Conservation (phyloP, 1,284 basidiomycete genomes). For the Rhodotorula sp. region DNA sequence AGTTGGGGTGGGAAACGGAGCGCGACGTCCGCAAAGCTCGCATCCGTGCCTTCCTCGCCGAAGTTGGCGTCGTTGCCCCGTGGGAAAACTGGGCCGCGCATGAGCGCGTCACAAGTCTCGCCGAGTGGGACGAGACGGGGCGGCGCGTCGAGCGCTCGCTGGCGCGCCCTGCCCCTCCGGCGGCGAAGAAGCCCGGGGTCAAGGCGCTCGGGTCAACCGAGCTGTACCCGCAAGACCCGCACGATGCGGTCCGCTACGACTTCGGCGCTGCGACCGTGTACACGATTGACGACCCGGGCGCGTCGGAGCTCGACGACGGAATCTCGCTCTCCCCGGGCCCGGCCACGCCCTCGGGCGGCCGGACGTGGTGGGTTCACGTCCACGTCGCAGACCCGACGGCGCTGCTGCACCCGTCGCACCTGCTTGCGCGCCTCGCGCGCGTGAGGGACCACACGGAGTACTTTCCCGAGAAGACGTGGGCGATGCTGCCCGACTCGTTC, state of each 20-base stretch:
- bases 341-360: constrained; percentile 8
- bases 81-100: constrained; percentile 38
- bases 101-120: constrained; percentile 14
- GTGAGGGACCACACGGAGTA: constrained; percentile 62
- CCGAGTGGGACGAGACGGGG: constrained; percentile 15
- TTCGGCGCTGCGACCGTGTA: constrained; percentile 80
- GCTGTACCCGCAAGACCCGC: constrained; percentile 43
- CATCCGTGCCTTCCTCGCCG: constrained; percentile 25
- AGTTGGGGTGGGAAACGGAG: constrained; percentile 45
- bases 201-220: constrained; percentile 19
- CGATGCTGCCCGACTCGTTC: constrained; percentile 67
- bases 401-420: constrained; percentile 60
- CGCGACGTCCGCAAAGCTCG: constrained; percentile 50
- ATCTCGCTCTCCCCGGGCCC: constrained; percentile 68
- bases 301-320: constrained; percentile 92
- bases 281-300: constrained; percentile 80
- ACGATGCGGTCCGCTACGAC: constrained; percentile 73
- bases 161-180: constrained; percentile 31
- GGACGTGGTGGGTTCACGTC: constrained; percentile 76
- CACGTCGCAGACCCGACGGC: constrained; percentile 94
- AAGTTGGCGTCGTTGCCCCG: constrained; percentile 22
- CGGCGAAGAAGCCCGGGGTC: neutral
- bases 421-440: constrained; percentile 55
- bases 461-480: constrained; percentile 64
- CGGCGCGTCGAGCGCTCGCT: constrained; percentile 4